phyloP scores from a whole-genome alignment of 345 rosid species.

The Capsella bursapastoris region DNA sequence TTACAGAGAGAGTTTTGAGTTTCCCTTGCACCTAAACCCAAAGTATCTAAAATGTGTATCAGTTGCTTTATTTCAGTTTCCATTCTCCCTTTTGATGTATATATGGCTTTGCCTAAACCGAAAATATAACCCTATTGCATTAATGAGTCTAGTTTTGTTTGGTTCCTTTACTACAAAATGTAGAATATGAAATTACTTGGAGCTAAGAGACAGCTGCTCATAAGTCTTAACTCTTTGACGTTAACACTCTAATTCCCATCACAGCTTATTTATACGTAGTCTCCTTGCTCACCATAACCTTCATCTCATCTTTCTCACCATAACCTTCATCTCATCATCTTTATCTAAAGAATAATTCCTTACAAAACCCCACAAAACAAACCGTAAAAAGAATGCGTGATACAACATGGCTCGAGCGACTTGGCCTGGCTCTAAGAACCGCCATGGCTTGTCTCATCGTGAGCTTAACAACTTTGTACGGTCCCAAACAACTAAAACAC shows the following conservation, averaged over 20 bases:
- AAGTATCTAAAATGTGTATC: not conserved
- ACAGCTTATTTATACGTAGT: conserved; percentile 43
- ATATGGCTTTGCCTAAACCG: conserved; percentile 12
- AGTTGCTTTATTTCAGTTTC: not conserved
- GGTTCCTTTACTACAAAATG: conserved; percentile 18
- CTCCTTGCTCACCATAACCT: conserved; percentile 42
- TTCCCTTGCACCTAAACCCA: not conserved
- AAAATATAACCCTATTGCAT: conserved; percentile 8
- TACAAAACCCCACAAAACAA: conserved; percentile 16
- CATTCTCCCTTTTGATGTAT: not conserved
- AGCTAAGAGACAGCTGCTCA: conserved; percentile 35
- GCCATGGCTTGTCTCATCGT: conserved; percentile 67
- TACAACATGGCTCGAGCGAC: conserved; percentile 47
- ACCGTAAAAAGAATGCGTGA: conserved; percentile 22
- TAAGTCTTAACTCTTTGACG: conserved; percentile 37
- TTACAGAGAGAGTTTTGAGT: not conserved
- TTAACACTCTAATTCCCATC: conserved; percentile 34
- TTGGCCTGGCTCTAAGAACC: conserved; percentile 60
- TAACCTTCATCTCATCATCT: conserved; percentile 42
- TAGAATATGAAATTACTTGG: conserved; percentile 16
- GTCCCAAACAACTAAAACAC: conserved; percentile 50
- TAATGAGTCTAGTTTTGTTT: conserved; percentile 25
- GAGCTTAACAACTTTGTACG: conserved; percentile 63
- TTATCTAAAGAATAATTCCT: not conserved
- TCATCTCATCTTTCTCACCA: conserved; percentile 40